These are phyloP conservation scores for Trichophyton verrucosum DNA, from an alignment of 2,329 filamentous ascomycete species.

Conservation along the genomic window DNA sequence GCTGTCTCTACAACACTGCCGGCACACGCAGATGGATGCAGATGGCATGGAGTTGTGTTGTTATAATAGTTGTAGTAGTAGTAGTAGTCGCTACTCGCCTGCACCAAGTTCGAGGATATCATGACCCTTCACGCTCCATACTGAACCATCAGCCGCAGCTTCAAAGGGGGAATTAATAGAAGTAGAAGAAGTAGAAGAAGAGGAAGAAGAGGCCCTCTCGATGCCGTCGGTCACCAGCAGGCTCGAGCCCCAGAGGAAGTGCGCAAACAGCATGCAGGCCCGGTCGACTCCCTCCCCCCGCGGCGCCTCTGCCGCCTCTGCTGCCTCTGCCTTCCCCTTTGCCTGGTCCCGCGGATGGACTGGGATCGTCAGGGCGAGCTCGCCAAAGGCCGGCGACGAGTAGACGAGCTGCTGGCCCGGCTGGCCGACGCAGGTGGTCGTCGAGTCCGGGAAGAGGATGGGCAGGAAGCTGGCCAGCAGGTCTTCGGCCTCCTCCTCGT, in stretches of 20 bases:
- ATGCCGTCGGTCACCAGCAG: conserved; percentile 34
- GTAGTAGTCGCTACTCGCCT: conserved; percentile 35
- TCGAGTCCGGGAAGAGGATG: conserved; percentile 45
- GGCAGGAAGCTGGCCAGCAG: conserved; percentile 43
- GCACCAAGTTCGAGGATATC: conserved; percentile 48
- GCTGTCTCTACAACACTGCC: too few relatives aligned
- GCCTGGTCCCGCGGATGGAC: conserved; percentile 30
- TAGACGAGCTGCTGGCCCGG: conserved; percentile 41
- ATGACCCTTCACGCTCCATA: conserved; percentile 37
- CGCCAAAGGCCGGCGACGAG: conserved; percentile 30
- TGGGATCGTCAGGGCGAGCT: conserved; percentile 30
- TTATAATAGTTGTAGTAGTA: too few relatives aligned
- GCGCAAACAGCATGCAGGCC: conserved; percentile 41
- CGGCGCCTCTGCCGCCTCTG: conserved; percentile 10
- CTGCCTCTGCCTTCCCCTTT: background rate
- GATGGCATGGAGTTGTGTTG: too few relatives aligned
- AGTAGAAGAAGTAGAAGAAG: background rate
- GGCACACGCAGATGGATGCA: too few relatives aligned
- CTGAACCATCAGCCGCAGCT: conserved; percentile 10
- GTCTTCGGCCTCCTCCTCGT: conserved; percentile 34
- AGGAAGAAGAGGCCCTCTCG: conserved; percentile 13
- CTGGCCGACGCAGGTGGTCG: conserved; percentile 43
- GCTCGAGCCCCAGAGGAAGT: conserved; percentile 47
- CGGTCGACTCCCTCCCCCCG: conserved; percentile 6
- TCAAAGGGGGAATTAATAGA: background rate